Evolutionary conservation across 371 early-diverging fungal species (phyloP).

Genomic region (Apophysomyces ossiformis): DNA sequence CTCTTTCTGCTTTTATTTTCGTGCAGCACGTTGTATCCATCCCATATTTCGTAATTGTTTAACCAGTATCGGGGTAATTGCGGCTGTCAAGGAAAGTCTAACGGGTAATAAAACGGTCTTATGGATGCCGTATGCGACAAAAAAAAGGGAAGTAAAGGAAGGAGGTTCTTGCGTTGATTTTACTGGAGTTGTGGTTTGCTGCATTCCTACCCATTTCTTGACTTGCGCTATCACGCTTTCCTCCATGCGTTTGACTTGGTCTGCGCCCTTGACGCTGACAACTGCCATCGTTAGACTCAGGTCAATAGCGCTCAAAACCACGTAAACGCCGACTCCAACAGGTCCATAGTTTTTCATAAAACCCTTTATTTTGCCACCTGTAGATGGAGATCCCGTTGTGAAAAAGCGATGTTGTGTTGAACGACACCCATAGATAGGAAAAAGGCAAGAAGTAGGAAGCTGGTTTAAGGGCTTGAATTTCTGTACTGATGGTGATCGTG

Average conservation of each 20-base stretch:
- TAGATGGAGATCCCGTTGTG: background rate
- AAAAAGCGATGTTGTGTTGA: background rate
- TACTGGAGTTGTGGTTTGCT: slow-evolving; percentile 13
- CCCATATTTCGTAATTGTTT: slow-evolving; percentile 16
- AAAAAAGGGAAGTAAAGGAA: slow-evolving; percentile 30
- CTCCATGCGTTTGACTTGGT: slow-evolving; percentile 31
- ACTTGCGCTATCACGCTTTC: slow-evolving; percentile 26
- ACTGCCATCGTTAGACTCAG: slow-evolving; percentile 39
- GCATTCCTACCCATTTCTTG: slow-evolving; percentile 27
- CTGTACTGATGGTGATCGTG: no score
- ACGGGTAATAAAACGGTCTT: slow-evolving; percentile 41
- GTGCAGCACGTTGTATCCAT: slow-evolving; percentile 5
- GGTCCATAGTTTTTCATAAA: slow-evolving; percentile 43
- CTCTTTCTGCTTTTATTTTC: no score
- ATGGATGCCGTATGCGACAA: slow-evolving; percentile 45
- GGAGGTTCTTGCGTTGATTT: slow-evolving; percentile 21
- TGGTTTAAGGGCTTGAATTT: no score
- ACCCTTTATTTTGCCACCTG: slow-evolving; percentile 19
- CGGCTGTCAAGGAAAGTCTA: slow-evolving; percentile 38
- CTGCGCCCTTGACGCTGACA: slow-evolving; percentile 35
- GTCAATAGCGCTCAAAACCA: slow-evolving; percentile 32
- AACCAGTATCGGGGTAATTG: slow-evolving; percentile 33
- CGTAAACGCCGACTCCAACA: slow-evolving; percentile 37
- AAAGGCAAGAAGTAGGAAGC: no score
- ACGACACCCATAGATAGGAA: no score